These are phyloP conservation scores for Leucoagaricus sp. DNA, from an alignment of 1,284 basidiomycete species.

Conservation along the genomic window DNA sequence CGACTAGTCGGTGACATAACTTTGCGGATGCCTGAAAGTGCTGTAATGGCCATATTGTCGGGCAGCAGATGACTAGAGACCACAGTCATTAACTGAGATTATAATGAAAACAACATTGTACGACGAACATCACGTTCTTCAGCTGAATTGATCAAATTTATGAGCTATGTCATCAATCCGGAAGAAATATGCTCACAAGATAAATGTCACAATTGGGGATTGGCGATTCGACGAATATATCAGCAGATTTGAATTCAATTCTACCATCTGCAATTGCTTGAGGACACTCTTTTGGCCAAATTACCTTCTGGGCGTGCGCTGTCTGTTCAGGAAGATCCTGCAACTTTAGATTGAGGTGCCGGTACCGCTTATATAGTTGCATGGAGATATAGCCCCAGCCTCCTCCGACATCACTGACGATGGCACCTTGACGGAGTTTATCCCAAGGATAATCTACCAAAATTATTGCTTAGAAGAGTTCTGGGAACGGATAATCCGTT, in stretches of 20 bases:
- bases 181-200: conserved; percentile 23
- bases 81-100: not conserved
- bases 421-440: conserved; percentile 22
- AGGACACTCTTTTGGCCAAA: conserved; percentile 29
- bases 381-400: conserved; percentile 30
- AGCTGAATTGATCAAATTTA: conserved; percentile 9
- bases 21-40: conserved; percentile 25
- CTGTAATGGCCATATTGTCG: conserved; percentile 22
- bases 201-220: conserved; percentile 30
- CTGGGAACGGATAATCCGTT: not conserved
- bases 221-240: conserved; percentile 30
- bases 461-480: not conserved
- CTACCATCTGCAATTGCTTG: conserved; percentile 27
- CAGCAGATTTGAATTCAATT: conserved; percentile 28
- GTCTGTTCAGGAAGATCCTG: conserved; percentile 32
- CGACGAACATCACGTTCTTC: conserved; percentile 23
- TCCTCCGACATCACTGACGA: conserved; percentile 35
- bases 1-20: conserved; percentile 29
- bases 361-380: conserved; percentile 25
- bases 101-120: not conserved
- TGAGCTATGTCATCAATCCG: not conserved
- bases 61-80: conserved; percentile 28
- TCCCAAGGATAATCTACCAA: conserved; percentile 30
- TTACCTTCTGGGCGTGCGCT: conserved; percentile 21
- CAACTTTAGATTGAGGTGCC: conserved; percentile 28